Evolutionary conservation across 2,329 filamentous ascomycete genomes (phyloP), one percentile per base, ranked within the genome.

Genomic region (Paraphoma chrysanthemicola): DNA sequence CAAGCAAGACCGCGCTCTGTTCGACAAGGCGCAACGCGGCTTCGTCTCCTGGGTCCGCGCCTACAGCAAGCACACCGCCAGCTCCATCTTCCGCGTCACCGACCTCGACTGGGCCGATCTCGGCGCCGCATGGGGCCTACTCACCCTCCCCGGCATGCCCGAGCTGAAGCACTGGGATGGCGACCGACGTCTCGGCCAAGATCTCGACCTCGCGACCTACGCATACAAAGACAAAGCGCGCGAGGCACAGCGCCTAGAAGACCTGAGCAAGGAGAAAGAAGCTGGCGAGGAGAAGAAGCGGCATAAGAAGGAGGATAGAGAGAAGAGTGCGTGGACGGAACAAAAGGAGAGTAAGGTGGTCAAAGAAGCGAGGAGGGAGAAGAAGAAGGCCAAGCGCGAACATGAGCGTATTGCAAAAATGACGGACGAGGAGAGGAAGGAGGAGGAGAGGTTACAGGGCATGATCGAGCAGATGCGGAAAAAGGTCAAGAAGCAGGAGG

Each of bases 41-140:
- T 98, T 99, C 67, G 94, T 98, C 18, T 94, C 90, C 71, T 98
- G 93, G 91, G 88, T 96, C 1, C 88, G 93, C 72, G 90, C 91
- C 64, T 98, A 98, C 79, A 90, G 87, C 72, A 96, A 95, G 69
- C 95, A 98, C 70, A 88, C 93, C 64, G 93, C 94, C 1, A 89
- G 87, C 57, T 96, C 92, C 69, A 98, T 99, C 64, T 99, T 99
- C 81, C 87, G 90, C 10, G 81, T 92, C 2, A 76, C 83, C 3
- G 92, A 96, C 68, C 82, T 97, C 14, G 89, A 97, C 74, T 99
- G 95, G 95, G 80, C 84, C 5, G 90, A 93, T 51, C 82, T 95
- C 0, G 94, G 88, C 0, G 83, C 87, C 51, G 90, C 90, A 0
- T 99, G 94, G 92, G 95, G 92, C 1, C 82, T 99, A 0, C 82